These are phyloP conservation scores for Picochlorum sp. DNA, from an alignment of 139 green algal genomes.

Conservation along the genomic window DNA sequence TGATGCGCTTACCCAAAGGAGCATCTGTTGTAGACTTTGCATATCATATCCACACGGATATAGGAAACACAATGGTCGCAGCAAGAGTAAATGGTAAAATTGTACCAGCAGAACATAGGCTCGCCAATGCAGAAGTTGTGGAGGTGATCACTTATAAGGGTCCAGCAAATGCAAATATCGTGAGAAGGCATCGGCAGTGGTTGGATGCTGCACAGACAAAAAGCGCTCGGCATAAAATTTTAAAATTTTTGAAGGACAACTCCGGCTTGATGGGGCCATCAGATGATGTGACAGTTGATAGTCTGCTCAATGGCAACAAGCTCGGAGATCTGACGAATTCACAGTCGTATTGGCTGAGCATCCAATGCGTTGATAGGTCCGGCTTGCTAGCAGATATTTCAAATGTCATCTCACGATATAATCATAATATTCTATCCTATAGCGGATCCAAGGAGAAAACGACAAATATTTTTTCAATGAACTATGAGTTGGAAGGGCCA, in stretches of 20 bases:
- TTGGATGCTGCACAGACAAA: constrained; percentile 37
- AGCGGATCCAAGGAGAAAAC: constrained; percentile 16
- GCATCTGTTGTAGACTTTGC: constrained; percentile 86
- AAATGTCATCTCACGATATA: constrained; percentile 31
- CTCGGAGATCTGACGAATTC: background rate
- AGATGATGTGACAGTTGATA: background rate
- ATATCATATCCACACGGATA: constrained; percentile 74
- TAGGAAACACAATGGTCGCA: constrained; percentile 72
- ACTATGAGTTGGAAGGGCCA: constrained; percentile 27
- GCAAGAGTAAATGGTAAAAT: constrained; percentile 68
- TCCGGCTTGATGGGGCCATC: constrained; percentile 5
- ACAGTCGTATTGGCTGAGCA: constrained; percentile 17
- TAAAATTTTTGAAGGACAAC: constrained; percentile 53
- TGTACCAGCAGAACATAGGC: constrained; percentile 37
- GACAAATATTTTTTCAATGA: constrained; percentile 26
- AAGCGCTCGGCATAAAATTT: constrained; percentile 56
- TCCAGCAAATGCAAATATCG: constrained; percentile 19
- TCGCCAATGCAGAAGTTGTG: constrained; percentile 78
- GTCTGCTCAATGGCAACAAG: background rate
- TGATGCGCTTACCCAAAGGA: constrained; percentile 70
- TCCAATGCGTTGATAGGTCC: constrained; percentile 38
- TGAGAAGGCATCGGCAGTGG: constrained; percentile 37
- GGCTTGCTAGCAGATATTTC: constrained; percentile 49
- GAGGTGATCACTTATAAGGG: constrained; percentile 60
- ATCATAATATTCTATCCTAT: constrained; percentile 42